Base-by-base conservation (phyloP, 164 flowering plant species). In the Annona squamosa region DNA sequence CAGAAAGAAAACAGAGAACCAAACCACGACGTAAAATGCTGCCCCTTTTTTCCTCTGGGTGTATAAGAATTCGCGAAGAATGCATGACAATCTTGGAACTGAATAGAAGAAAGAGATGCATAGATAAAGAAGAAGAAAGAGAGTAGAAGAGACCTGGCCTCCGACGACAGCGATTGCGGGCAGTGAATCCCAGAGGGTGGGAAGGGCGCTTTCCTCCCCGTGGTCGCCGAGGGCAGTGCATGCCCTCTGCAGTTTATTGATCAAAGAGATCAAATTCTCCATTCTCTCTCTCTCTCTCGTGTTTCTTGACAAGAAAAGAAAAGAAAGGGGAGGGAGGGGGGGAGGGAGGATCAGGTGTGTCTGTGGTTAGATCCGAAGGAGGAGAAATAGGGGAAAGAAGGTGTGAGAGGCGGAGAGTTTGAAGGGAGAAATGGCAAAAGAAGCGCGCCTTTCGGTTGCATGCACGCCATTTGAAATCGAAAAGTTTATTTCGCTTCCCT, bases 161-260 rank as follows among this genome's bases (percentile, higher is more conserved):
- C 99, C 99, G 73, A 95, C 97, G 73, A 95, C 98, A 67, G 97
- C 99, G 57, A 95, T 90, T 4, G 99, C 77, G 4, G 99, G 99
- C 63, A 94, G 76, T 12, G 98, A 87, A 81, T 94, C 98, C 98
- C 98, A 94, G 1, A 94, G 89, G 66, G 97, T 90, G 10, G 99
- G 98, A 78, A 92, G 71, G 5, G 98, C 86, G 69, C 86, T 84
- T 63, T 85, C 88, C 12, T 92, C 99, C 42, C 98, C 98, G 52
- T 91, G 84, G 74, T 94, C 99, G 16, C 99, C 98, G 1, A 94
- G 86, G 18, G 92, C 91, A 7, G 99, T 94, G 72, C 98, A 95
- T 9, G 99, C 99, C 74, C 93, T 85, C 81, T 95, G 98, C 48
- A 94, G 77, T 76, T 89, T 89, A 83, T 92, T 94, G 43, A 94